Evolutionary conservation across 768 basidiomycete species (phyloP).

Genomic region (Termitomyces sp.): DNA sequence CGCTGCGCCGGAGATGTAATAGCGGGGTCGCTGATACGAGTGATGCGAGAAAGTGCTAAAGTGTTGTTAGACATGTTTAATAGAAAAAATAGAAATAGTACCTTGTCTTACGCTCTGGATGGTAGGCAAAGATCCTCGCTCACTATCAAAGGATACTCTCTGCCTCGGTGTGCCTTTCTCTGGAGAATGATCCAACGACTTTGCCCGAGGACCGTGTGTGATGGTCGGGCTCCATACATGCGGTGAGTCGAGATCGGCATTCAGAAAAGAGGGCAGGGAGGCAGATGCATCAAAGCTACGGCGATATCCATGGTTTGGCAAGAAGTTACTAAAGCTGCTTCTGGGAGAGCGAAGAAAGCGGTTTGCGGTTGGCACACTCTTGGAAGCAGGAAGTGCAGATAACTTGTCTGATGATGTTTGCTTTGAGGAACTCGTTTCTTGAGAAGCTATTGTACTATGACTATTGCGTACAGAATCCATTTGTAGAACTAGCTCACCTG

Average conservation of each 20-base stretch:
- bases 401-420: slow-evolving; percentile 45
- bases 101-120: slow-evolving; percentile 38
- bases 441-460: slow-evolving; percentile 18
- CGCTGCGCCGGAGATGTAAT: slow-evolving; percentile 29
- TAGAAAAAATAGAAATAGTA: slow-evolving; percentile 13
- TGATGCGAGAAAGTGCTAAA: slow-evolving; percentile 27
- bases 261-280: slow-evolving; percentile 39
- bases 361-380: slow-evolving; percentile 29
- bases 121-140: slow-evolving; percentile 36
- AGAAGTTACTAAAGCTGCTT: slow-evolving; percentile 20
- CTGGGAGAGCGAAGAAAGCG: slow-evolving; percentile 30
- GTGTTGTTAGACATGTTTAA: not conserved
- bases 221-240: slow-evolving; percentile 16
- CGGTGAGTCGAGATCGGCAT: slow-evolving; percentile 22
- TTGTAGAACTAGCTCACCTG: not conserved
- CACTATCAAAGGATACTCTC: slow-evolving; percentile 56
- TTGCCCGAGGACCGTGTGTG: slow-evolving; percentile 16
- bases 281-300: slow-evolving; percentile 39
- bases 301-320: slow-evolving; percentile 26
- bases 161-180: slow-evolving; percentile 45
- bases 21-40: slow-evolving; percentile 30
- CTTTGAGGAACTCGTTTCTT: slow-evolving; percentile 41
- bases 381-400: slow-evolving; percentile 32
- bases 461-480: not conserved
- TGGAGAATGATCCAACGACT: slow-evolving; percentile 32